Base-by-base conservation (phyloP, 2,329 filamentous ascomycete genomes). In the Coniochaeta sp. region DNA sequence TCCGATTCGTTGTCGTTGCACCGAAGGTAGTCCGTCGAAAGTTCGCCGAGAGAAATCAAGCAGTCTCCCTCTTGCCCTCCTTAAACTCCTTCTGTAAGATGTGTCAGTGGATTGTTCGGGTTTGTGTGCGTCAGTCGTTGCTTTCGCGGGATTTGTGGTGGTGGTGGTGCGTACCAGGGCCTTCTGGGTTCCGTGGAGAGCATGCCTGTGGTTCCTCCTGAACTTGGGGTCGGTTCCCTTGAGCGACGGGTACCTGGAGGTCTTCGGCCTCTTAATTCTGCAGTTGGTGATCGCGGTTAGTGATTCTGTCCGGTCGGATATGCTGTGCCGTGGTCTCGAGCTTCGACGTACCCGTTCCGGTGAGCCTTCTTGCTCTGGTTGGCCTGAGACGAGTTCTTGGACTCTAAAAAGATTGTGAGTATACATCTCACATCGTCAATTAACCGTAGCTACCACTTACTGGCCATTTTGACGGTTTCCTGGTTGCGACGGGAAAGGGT, bases 241-340 rank as follows among this genome's bases (percentile, higher is more conserved):
- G 70, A 99, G 87, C 66, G 92, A 97, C 62, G 94, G 94, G 82
- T 99, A 99, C 82, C 94, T 85, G 78, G 91, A 85, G 72, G 94
- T 97, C 86, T 96, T 96, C 63, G 94, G 94, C 88, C 96, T 97
- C 88, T 97, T 97, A 85, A 99, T 99, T 80, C 92, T 96, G 73
- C 30, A 49, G 47, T n/a, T 49, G 47, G 16, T 48, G 20, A 22
- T 28, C 22, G n/a, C 26, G 5, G 38, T 42, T 13, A 42, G 38
- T 42, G 3, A 24, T 5, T 26, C 38, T 18, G n/a, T n/a, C n/a
- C 13, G 16, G 16, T 7, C 9, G 18, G 33, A 45, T 38, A 24
- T 40, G 14, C 38, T 42, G 12, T n/a, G n/a, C n/a, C n/a, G n/a
- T n/a, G n/a, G n/a, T 50, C 35, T 47, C 56, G 46, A 59, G 47